phyloP scores from a whole-genome alignment of 2,329 filamentous ascomycete species.

The Botrytis squamosa region DNA sequence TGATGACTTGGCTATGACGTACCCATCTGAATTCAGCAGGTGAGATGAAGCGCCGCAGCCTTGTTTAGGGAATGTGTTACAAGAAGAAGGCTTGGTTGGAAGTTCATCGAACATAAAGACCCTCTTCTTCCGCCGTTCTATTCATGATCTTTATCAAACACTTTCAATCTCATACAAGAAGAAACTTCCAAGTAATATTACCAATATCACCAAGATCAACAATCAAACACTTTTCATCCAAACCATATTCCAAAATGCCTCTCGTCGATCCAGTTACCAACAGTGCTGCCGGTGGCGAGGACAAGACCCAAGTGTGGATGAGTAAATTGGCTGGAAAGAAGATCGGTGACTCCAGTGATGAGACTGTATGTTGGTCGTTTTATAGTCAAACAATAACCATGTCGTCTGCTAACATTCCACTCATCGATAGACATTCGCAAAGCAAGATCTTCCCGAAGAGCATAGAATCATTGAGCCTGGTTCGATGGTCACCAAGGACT shows the following conservation, averaged over 20 bases:
- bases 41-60: background rate
- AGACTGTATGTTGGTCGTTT: conserved; percentile 47
- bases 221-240: conserved; percentile 24
- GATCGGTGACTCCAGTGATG: conserved; percentile 52
- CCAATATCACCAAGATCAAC: background rate
- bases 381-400: background rate
- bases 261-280: conserved; percentile 62
- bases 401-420: conserved; percentile 5
- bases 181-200: background rate
- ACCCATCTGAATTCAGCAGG: conserved; percentile 7
- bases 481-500: conserved; percentile 58
- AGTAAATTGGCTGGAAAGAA: conserved; percentile 65
- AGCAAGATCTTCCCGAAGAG: conserved; percentile 56
- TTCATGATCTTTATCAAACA: conserved; percentile 15
- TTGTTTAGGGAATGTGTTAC: background rate
- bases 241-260: conserved; percentile 53
- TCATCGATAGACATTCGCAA: conserved; percentile 54
- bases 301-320: conserved; percentile 55
- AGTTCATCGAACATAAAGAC: conserved; percentile 5
- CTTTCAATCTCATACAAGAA: conserved; percentile 6
- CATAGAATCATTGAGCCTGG: conserved; percentile 58
- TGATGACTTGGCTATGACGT: conserved; percentile 8
- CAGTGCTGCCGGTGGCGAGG: conserved; percentile 34
- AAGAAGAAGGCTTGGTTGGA: background rate
- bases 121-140: background rate